Conservation (phyloP, 495 filamentous ascomycete genomes). For the Penicillium roqueforti region DNA sequence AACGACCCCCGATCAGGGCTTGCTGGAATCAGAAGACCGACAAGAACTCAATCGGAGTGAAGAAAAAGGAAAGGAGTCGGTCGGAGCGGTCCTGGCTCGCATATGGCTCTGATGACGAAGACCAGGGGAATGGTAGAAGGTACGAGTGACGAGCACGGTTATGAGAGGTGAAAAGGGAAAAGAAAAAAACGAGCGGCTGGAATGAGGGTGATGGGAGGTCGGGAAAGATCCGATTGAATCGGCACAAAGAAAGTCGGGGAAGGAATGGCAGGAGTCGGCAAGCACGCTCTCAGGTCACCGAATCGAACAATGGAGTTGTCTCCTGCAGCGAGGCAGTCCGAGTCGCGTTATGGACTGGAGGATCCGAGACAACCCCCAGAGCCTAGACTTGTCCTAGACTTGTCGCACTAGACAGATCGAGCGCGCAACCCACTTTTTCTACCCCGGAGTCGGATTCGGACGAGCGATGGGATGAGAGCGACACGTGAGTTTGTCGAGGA, state of each 20-base stretch:
- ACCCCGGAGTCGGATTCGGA: neutral
- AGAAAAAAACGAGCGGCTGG: slow-evolving; percentile 2
- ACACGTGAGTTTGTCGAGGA: slow-evolving; percentile 9
- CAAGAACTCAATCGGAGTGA: slow-evolving; percentile 10
- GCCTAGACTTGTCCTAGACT: slow-evolving; percentile 21
- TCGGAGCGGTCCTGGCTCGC: slow-evolving; percentile 17
- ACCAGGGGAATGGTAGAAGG: slow-evolving; percentile 8
- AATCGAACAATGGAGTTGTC: slow-evolving; percentile 39
- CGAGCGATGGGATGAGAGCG: neutral
- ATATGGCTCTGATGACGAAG: slow-evolving; percentile 19
- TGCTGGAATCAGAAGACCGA: slow-evolving; percentile 14
- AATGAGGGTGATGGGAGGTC: neutral
- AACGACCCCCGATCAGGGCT: slow-evolving; percentile 11
- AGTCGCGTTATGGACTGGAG: slow-evolving; percentile 25
- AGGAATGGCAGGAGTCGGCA: slow-evolving; percentile 19
- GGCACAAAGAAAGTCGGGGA: slow-evolving; percentile 9
- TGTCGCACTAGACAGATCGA: slow-evolving; percentile 10
- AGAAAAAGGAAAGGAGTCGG: slow-evolving; percentile 12
- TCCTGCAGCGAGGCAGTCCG: slow-evolving; percentile 28
- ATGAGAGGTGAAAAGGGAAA: neutral
- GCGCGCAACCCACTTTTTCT: slow-evolving; percentile 14
- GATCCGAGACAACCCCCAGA: slow-evolving; percentile 29
- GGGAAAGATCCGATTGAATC: neutral
- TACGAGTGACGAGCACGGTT: slow-evolving; percentile 4
- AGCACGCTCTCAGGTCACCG: slow-evolving; percentile 13